Evolutionary conservation across 495 filamentous ascomycete species (phyloP), one percentile per base, ranked within the genome.

Genomic region (Podospora anserina): DNA sequence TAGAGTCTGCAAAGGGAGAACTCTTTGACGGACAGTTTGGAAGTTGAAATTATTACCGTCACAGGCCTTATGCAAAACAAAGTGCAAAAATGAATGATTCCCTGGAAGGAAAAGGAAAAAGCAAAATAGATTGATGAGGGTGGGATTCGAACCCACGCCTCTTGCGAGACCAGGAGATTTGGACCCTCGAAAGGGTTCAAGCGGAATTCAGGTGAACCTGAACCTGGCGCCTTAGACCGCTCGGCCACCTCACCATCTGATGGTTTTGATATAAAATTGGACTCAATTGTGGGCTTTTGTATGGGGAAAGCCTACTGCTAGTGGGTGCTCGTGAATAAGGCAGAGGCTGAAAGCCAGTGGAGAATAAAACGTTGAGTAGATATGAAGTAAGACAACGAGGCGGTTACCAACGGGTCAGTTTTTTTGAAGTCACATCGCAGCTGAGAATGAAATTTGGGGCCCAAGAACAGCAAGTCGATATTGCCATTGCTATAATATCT

Each of bases 211-310:
- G 68, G 68, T 70, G 59, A 54, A 32, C 68, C 68, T 70, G 68
- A 70, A 70, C 68, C 68, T 70, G 68, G 68, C 64, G 68, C 68
- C 68, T 70, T 70, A 26, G 68, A 69, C 68, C 68, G 68, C 68
- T 69, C 68, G 68, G 68, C 68, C 68, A 69, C 64, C 68, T 69
- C 65, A 63, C 68, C 68, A 58, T 58, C n/a, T 69, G 28, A 32
- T 58, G 62, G 26, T 23, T 57, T 19, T 60, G 58, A 62, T 69
- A 55, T 54, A 60, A 49, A 4, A 65, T 55, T 56, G n/a, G 18
- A 2, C 54, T 34, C 34, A 2, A 20, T 53, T 59, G 55, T 54
- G 60, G 65, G 60, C 30, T 20, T 28, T 13, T 60, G 15, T 11
- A 66, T 58, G 60, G 26, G 59, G 60, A 11, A 59, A 57, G 23